These are phyloP conservation scores for Yamadazyma dendronema DNA, from an alignment of 1,139 yeast genomes.

Conservation along the genomic window DNA sequence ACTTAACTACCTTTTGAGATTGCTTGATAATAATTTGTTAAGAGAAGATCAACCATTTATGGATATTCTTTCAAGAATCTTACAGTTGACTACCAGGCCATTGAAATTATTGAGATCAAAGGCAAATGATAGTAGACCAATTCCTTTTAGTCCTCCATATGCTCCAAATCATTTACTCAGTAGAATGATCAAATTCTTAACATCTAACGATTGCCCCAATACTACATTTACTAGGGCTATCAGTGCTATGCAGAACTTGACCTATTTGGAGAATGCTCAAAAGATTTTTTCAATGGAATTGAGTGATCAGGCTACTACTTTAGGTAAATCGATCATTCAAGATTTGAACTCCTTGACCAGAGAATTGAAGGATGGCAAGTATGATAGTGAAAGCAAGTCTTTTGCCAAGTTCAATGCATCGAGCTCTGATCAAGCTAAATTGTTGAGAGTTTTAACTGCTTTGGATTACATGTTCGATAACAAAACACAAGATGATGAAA, in stretches of 20 bases:
- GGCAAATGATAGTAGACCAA: conserved; percentile 12
- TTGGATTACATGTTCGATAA: conserved; percentile 76
- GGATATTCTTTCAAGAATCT: conserved; percentile 72
- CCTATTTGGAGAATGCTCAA: conserved; percentile 60
- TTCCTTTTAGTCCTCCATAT: conserved; percentile 55
- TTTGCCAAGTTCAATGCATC: conserved; percentile 74
- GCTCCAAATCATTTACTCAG: conserved; percentile 65
- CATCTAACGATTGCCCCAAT: conserved; percentile 85
- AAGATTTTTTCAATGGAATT: conserved; percentile 67
- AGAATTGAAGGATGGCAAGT: conserved; percentile 40
- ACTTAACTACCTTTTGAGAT: conserved; percentile 60
- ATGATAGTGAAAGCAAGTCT: conserved; percentile 51
- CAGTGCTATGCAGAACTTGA: conserved; percentile 77
- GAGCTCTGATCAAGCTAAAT: conserved; percentile 84
- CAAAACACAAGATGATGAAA: conserved; percentile 21
- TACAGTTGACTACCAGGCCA: conserved; percentile 78
- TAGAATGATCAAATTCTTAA: conserved; percentile 64
- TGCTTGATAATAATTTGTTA: conserved; percentile 63
- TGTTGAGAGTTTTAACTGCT: conserved; percentile 82
- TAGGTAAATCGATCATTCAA: conserved; percentile 56
- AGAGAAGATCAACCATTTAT: conserved; percentile 72
- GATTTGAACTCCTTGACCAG: conserved; percentile 55
- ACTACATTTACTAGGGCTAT: conserved; percentile 83
- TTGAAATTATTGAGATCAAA: conserved; percentile 46
- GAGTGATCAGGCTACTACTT: conserved; percentile 59